Conservation (phyloP, 306 rosid genomes). For the Vigna radiata region DNA sequence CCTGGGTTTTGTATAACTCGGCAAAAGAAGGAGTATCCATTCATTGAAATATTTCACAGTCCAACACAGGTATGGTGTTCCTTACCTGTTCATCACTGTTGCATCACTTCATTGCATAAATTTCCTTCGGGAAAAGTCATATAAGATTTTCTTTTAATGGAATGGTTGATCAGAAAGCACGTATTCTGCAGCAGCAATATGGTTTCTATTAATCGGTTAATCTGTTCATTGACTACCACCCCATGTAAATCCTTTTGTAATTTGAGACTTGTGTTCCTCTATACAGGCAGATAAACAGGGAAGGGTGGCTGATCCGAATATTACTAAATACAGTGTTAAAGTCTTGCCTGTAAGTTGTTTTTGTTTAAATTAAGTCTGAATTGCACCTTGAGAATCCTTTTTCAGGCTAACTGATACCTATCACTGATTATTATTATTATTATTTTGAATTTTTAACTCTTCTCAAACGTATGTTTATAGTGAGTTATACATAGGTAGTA, state of each 20-base stretch:
- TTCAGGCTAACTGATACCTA: not conserved
- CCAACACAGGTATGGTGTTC: constrained; percentile 71
- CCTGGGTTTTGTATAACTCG: constrained; percentile 94
- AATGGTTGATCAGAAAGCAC: constrained; percentile 1
- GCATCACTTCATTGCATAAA: constrained; percentile 20
- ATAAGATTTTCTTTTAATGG: constrained; percentile 4
- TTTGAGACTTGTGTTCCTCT: constrained; percentile 36
- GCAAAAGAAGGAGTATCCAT: constrained; percentile 90
- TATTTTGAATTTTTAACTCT: not conserved
- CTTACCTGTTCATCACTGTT: constrained; percentile 15
- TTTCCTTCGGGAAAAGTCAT: not conserved
- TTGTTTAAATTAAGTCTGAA: not conserved
- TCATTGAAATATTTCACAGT: constrained; percentile 78
- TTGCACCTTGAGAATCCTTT: not conserved
- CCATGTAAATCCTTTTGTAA: constrained; percentile 17
- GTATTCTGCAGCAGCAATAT: not conserved
- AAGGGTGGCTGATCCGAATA: constrained; percentile 72
- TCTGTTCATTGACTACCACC: constrained; percentile 23
- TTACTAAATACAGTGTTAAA: constrained; percentile 82
- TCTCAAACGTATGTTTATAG: not conserved
- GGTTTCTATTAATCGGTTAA: constrained; percentile 3
- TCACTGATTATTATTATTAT: not conserved
- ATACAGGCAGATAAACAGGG: constrained; percentile 72
- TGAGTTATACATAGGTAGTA: not conserved
- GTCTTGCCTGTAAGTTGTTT: constrained; percentile 82